Evolutionary conservation across 2,329 filamentous ascomycete species (phyloP).

Genomic region (Ascochyta viciae-villosae): DNA sequence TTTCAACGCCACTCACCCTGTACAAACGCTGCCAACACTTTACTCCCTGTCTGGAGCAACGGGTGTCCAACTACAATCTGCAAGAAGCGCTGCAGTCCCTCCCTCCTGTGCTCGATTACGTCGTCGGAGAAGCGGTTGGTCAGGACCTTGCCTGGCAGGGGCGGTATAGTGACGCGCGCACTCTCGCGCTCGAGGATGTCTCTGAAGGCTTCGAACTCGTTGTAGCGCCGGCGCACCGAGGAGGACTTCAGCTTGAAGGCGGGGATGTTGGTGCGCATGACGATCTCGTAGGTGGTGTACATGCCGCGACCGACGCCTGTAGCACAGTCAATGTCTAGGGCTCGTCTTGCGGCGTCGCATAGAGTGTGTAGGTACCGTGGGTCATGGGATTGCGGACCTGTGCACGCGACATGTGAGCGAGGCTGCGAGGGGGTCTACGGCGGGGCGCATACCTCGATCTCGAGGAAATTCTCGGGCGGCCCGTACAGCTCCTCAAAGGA

Average conservation of each 20-base stretch:
- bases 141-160: constrained; percentile 95
- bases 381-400: constrained; percentile 82
- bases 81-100: constrained; percentile 92
- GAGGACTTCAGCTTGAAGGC: constrained; percentile 92
- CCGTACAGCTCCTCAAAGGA: constrained; percentile 99
- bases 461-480: constrained; percentile 96
- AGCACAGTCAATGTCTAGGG: not conserved
- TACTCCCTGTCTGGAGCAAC: constrained; percentile 94
- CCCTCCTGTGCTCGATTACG: constrained; percentile 92
- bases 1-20: constrained; percentile 69
- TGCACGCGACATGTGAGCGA: constrained; percentile 34
- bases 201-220: constrained; percentile 98
- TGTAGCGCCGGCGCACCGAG: constrained; percentile 90
- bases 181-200: constrained; percentile 97
- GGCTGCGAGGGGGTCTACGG: constrained; percentile 20
- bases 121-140: constrained; percentile 98
- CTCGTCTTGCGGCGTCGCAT: not conserved
- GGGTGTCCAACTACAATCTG: constrained; percentile 98
- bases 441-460: constrained; percentile 77
- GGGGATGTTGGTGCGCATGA: constrained; percentile 97
- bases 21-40: constrained; percentile 94
- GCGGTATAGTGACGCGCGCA: constrained; percentile 92
- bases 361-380: constrained; percentile 25
- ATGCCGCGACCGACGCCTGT: constrained; percentile 93
- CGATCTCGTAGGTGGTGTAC: constrained; percentile 99